Evolutionary conservation across 805 yeast genomes (phyloP), one percentile per base, ranked within the genome.

Genomic region (Candida silvicultrix): DNA sequence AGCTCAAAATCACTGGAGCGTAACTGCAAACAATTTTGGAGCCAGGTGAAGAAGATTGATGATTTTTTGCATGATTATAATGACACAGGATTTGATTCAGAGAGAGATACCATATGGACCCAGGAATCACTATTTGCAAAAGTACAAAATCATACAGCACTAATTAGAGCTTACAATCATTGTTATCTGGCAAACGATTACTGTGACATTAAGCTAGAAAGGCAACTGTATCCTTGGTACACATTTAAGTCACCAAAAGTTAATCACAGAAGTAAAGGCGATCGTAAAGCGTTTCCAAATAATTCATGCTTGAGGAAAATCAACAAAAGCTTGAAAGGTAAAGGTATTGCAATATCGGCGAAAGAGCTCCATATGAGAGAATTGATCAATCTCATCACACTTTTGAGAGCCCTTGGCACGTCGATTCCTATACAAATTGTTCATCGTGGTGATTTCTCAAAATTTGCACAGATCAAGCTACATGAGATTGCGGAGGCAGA

Each of bases 401-500:
- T 76, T 40, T 53, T 69, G 21, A 52, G 71, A 29, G 49, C 54
- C 10, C 49, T 62, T n/a, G 54, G 55, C 8, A 67, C 64, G 49
- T 25, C 37, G 7, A 55, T 56, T 32, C 71, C 66, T 7, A 61
- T 63, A 38, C 66, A 63, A 51, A 50, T 67, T 19, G 49, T 68
- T 36, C 62, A 59, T 48, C 59, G 62, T 48, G 49, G 51, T 36
- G 59, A 61, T 29, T 80, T 80, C 57, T 78, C 71, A 42, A 68
- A 77, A n/a, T 78, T 77, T 52, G 69, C 69, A 38, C 79, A 75
- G 51, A 63, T 69, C 41, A 60, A 64, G 56, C 51, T 62, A 48
- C 28, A 68, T 74, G 35, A 29, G 16, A 18, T 41, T 2, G 42
- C 45, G 18, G 14, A 19, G 2, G 38, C 25, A 5, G 40, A 45